Base-by-base conservation (phyloP, 345 rosid species). In the Boechera retrofracta region DNA sequence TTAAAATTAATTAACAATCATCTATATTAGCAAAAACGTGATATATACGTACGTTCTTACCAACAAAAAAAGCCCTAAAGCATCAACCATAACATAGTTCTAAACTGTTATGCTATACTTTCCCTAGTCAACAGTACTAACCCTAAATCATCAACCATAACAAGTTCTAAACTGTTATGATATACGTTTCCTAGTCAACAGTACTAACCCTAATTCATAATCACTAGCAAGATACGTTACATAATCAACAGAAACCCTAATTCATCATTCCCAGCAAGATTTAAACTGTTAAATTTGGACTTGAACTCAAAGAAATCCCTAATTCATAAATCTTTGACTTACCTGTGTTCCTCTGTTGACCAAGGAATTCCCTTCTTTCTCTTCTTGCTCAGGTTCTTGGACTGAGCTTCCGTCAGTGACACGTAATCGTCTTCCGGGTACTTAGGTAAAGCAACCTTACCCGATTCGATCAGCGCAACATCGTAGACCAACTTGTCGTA, bases 301-400 rank as follows among this genome's bases (percentile, higher is more conserved):
- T 10, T 64, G 9, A 6, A 44, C 4, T 12, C 29, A 52, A 8
- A 41, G 3, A 52, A 64, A 45, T 1, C 24, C 15, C 26, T 48
- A 51, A 21, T 0, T 51, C 4, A 38, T 24, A 0, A 72, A 45
- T 38, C 1, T 63, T 6, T 2, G 39, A 47, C 48, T 57, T 7
- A 75, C 78, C 2, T 5, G 42, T 67, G 78, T 75, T 75, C 78
- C 7, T 67, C 15, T 16, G 5, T 0, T 26, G 60, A 9, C 78
- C 78, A 75, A 55, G 94, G 88, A 1, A 35, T 83, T 26, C 94
- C 93, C 59, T 82, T 92, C 84, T 83, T 87, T 33, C 86, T 78
- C 73, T 84, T 88, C 0, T 66, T 53, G 5, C 70, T 76, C 6
- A 12, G 9, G 21, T 6, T 18, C 26, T 26, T 49, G 35, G 77